Conservation (phyloP, 495 filamentous ascomycete species). For the Penicillium nucicola region DNA sequence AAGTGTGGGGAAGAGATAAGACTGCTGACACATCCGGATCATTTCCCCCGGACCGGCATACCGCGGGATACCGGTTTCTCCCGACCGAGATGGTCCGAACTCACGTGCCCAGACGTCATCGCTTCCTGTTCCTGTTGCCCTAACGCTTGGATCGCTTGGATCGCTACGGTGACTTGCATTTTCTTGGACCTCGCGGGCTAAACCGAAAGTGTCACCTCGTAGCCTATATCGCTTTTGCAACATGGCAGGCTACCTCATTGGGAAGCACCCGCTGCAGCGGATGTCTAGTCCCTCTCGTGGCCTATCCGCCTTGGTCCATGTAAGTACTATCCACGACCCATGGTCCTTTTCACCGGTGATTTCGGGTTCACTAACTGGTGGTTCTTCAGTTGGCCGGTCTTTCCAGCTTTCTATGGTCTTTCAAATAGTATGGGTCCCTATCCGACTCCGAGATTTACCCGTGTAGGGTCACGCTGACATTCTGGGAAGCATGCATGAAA, state of each 20-base stretch:
- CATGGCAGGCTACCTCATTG: slow-evolving; percentile 16
- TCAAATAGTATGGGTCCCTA: slow-evolving; percentile 56
- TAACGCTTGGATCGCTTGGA: not conserved
- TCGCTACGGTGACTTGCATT: not conserved
- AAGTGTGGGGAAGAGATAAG: slow-evolving; percentile 13
- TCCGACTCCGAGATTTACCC: not conserved
- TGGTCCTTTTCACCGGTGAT: not conserved
- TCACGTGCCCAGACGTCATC: slow-evolving; percentile 1
- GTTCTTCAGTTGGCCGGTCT: slow-evolving; percentile 52
- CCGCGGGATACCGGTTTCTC: slow-evolving; percentile 20
- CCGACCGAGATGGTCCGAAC: slow-evolving; percentile 3
- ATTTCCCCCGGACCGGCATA: slow-evolving; percentile 15
- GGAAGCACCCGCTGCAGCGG: slow-evolving; percentile 68
- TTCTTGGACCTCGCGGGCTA: not conserved
- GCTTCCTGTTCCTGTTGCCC: not conserved
- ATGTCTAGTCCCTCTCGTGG: slow-evolving; percentile 66
- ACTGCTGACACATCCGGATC: slow-evolving; percentile 21
- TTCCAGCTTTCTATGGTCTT: slow-evolving; percentile 64
- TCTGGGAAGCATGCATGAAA: slow-evolving; percentile 39
- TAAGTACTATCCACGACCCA: slow-evolving; percentile 24
- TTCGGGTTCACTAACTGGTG: not conserved
- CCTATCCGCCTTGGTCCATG: slow-evolving; percentile 68
- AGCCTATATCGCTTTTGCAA: slow-evolving; percentile 4
- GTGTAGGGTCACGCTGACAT: slow-evolving; percentile 5
- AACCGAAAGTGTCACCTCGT: not conserved